phyloP scores from a whole-genome alignment of 257 asterid species.

The Solanum dulcamara region DNA sequence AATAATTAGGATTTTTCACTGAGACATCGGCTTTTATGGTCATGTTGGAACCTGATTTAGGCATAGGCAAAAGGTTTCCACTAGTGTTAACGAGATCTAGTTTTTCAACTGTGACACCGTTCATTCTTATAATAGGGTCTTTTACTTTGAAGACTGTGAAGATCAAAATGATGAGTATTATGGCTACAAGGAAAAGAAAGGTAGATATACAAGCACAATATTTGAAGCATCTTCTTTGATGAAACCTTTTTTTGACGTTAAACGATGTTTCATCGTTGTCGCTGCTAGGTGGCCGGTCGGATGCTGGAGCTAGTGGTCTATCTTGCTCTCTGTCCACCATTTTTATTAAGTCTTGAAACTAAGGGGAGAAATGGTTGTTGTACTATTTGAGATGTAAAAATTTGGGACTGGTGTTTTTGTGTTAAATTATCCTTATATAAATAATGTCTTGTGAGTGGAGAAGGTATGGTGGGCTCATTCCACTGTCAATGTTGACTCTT shows the following conservation, averaged over 20 bases:
- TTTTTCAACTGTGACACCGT: conserved; percentile 25
- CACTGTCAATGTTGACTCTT: neutral
- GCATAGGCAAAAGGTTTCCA: conserved; percentile 7
- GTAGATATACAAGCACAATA: conserved; percentile 31
- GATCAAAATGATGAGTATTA: conserved; percentile 27
- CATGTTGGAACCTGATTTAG: conserved; percentile 57
- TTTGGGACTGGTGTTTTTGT: neutral
- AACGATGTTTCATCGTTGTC: conserved; percentile 28
- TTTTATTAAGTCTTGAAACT: neutral
- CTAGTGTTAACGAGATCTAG: conserved; percentile 22
- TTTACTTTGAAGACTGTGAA: conserved; percentile 62
- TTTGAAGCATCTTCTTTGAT: conserved; percentile 29
- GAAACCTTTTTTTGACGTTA: neutral
- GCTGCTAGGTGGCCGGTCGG: conserved; percentile 29
- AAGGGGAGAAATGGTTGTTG: neutral
- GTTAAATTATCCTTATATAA: neutral
- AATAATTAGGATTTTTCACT: conserved; percentile 65
- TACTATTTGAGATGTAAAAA: neutral
- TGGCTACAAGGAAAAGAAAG: conserved; percentile 36
- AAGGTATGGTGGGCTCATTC: neutral
- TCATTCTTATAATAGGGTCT: conserved; percentile 49
- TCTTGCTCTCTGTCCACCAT: conserved; percentile 52
- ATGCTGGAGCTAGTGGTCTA: conserved; percentile 58
- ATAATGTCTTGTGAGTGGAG: neutral
- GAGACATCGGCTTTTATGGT: conserved; percentile 61